Base-by-base conservation (phyloP, 2,329 filamentous ascomycete genomes). In the Diaporthe helianthi region DNA sequence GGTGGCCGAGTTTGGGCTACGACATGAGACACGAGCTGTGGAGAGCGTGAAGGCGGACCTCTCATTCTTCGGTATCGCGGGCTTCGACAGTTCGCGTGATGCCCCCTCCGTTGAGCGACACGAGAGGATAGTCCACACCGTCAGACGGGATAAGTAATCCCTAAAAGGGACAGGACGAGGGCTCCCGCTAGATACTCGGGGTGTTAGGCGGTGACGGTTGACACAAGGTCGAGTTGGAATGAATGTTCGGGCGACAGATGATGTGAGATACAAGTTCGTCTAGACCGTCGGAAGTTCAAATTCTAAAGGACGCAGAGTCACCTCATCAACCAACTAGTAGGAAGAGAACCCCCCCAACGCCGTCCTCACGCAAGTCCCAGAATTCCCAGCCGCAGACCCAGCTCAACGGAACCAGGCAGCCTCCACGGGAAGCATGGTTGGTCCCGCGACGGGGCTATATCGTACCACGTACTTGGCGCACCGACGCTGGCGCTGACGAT, bases 391-490 rank as follows among this genome's bases (percentile, higher is more conserved):
- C 58, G 64, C 41, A 46, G 41, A 58, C 65, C 65, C 52, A 67
- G 41, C 65, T 58, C 41, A 22, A 47, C 65, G 65, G 65, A 38
- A 67, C 65, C 65, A 67, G 65, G 65, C 65, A 67, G 17, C 41
- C 41, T 24, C 58, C 19, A 63, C 24, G 29, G 44, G 44, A 9
- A 36, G 26, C 31, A 67, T 41, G 52, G 22, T 31, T 36, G 22
- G 24, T 7, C 36, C 19, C n/a, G 31, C 31, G 54, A 41, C 44
- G 51, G 38, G 49, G n/a, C 36, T 41, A 58, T 17, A 63, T 49
- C 58, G 58, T 47, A 41, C 26, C 38, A 55, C 31, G 4, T 15
- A 6, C 26, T 46, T 67, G 38, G 64, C 64, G 38, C 17, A 44
- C 44, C 65, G 52, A 52, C 29, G 44, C 64, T 33, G 65, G 65